Percentiles rank a stretch among this genome's conserved stretches.
phyloP scores from a whole-genome alignment of 495 filamentous ascomycete genomes.

The Daldinia concentrica region DNA sequence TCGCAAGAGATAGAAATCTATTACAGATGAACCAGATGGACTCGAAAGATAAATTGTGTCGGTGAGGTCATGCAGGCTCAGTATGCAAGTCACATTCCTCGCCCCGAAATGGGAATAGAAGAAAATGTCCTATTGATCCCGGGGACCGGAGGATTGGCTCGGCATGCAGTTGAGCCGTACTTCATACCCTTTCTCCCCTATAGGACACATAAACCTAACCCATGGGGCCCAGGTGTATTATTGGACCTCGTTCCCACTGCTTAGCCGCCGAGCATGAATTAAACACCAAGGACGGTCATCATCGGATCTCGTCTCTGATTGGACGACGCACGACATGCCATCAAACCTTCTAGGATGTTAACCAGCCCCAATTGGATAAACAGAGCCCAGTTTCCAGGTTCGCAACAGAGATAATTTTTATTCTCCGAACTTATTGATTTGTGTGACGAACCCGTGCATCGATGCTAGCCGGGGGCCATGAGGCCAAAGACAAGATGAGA shows the following conservation, averaged over 20 bases:
- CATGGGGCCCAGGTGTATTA: not conserved
- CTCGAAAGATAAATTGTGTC: not conserved
- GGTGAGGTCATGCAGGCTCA: constrained; percentile 20
- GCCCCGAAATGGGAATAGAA: constrained; percentile 14
- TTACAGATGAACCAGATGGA: not conserved
- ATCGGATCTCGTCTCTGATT: constrained; percentile 12
- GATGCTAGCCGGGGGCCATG: constrained; percentile 10
- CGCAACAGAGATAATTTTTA: constrained; percentile 17
- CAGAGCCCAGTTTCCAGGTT: constrained; percentile 29
- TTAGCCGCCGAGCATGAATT: constrained; percentile 19
- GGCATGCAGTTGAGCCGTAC: constrained; percentile 7
- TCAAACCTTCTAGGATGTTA: not conserved
- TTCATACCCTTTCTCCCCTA: not conserved
- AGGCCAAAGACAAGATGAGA: constrained; percentile 1
- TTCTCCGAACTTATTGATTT: constrained; percentile 10
- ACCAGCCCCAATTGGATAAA: constrained; percentile 10
- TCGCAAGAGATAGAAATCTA: too few relatives aligned
- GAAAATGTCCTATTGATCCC: constrained; percentile 12
- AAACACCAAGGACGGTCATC: constrained; percentile 5
- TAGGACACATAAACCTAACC: not conserved
- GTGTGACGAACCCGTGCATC: constrained; percentile 32
- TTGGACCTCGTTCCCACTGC: constrained; percentile 13
- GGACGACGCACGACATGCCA: not conserved
- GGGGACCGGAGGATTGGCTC: constrained; percentile 15
- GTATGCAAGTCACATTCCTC: constrained; percentile 28